Percentiles rank a stretch among this genome's conserved stretches.
Conservation (phyloP, 768 basidiomycete genomes). For the Lactarius evosmus region DNA sequence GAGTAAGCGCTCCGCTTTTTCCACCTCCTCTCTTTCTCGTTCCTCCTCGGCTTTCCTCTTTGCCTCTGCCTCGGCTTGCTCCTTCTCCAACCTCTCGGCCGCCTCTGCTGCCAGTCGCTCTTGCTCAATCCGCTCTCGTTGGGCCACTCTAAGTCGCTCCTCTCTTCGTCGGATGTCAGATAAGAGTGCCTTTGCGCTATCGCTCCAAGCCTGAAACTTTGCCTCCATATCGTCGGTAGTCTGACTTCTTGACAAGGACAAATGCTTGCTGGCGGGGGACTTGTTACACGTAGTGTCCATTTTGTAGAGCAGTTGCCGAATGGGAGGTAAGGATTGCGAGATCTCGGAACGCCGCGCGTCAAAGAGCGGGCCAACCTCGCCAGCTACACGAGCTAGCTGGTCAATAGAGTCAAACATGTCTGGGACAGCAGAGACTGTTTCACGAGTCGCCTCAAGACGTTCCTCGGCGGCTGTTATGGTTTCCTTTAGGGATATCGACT, state of each 20-base stretch:
- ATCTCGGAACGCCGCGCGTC: constrained; percentile 39
- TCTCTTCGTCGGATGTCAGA: constrained; percentile 17
- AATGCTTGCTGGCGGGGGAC: constrained; percentile 42
- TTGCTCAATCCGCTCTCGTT: constrained; percentile 24
- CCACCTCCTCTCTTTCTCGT: constrained; percentile 30
- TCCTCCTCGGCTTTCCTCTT: constrained; percentile 25
- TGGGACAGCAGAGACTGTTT: constrained; percentile 34
- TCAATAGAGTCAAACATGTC: constrained; percentile 34
- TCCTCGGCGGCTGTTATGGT: constrained; percentile 24
- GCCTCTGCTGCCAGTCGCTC: constrained; percentile 32
- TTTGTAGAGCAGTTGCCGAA: constrained; percentile 51
- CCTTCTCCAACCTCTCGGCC: constrained; percentile 27
- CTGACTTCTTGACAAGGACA: constrained; percentile 49
- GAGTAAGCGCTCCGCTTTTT: constrained; percentile 27
- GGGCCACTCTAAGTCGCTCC: constrained; percentile 21
- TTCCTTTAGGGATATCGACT: constrained; percentile 7
- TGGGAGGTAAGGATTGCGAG: constrained; percentile 48
- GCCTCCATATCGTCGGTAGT: constrained; percentile 41
- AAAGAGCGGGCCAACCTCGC: constrained; percentile 38
- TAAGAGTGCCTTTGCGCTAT: constrained; percentile 13
- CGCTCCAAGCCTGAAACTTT: constrained; percentile 17
- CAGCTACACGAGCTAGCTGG: constrained; percentile 39
- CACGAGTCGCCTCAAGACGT: constrained; percentile 42
- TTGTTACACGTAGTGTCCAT: constrained; percentile 54
- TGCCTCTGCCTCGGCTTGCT: constrained; percentile 24